A percentile compares a stretch with the other conserved stretches of the same genome.
Evolutionary conservation across 2,329 filamentous ascomycete species (phyloP).

Genomic region (Beauveria sp.): DNA sequence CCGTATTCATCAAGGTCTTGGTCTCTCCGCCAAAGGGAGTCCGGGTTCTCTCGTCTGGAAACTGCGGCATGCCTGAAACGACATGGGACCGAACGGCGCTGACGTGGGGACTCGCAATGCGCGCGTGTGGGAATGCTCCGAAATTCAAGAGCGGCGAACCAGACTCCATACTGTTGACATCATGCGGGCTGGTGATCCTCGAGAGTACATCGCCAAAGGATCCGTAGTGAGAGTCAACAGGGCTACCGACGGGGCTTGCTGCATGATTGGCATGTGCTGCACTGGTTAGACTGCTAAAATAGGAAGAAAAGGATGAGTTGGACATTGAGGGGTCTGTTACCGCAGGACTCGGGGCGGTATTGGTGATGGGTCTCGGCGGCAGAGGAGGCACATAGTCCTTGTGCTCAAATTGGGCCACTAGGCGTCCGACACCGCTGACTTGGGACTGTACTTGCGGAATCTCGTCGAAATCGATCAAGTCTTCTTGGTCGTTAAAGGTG

Average conservation of each 20-base stretch:
- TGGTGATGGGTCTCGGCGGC: constrained; percentile 25
- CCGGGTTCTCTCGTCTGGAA: not conserved
- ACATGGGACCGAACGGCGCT: constrained; percentile 13
- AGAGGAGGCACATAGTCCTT: constrained; percentile 29
- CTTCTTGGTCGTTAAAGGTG: constrained; percentile 9
- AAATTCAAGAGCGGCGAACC: constrained; percentile 24
- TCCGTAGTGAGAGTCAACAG: constrained; percentile 26
- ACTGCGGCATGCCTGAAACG: constrained; percentile 8
- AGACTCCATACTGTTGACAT: constrained; percentile 21
- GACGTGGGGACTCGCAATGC: constrained; percentile 21
- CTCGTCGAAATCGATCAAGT: constrained; percentile 16
- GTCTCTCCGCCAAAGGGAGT: not conserved
- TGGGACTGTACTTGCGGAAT: constrained; percentile 9
- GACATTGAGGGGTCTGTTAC: constrained; percentile 19
- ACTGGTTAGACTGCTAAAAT: constrained; percentile 24
- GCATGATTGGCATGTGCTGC: constrained; percentile 20
- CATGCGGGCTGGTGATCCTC: constrained; percentile 25
- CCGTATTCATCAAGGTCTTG: not conserved
- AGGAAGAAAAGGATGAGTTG: constrained; percentile 22
- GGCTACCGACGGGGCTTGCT: constrained; percentile 25
- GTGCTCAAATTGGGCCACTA: constrained; percentile 35
- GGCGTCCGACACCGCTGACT: constrained; percentile 25
- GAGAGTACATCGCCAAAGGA: constrained; percentile 21
- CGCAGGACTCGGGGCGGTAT: constrained; percentile 21
- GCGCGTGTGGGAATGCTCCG: constrained; percentile 24